Evolutionary conservation across 768 basidiomycete species (phyloP).

Genomic region (Trametopsis cervina): DNA sequence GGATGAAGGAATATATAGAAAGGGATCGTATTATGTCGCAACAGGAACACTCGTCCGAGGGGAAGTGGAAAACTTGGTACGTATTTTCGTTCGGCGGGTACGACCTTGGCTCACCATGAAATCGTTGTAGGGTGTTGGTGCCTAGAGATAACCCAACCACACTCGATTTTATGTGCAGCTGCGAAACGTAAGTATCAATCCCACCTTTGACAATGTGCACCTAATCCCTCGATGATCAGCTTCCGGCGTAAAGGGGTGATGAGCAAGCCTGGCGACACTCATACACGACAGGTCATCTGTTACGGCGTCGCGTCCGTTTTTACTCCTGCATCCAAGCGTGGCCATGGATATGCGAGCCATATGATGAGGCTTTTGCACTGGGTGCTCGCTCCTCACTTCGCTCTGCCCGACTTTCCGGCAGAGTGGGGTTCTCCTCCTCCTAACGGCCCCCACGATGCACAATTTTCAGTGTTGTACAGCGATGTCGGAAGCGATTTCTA

Average conservation of each 20-base stretch:
- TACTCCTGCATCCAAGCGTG: conserved; percentile 41
- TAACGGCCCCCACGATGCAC: conserved; percentile 27
- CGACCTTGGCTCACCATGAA: not conserved
- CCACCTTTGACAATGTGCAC: not conserved
- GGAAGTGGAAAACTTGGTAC: conserved; percentile 46
- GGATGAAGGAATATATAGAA: conserved; percentile 39
- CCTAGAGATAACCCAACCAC: conserved; percentile 42
- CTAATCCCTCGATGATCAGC: conserved; percentile 16
- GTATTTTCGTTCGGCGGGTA: not conserved
- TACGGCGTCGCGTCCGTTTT: conserved; percentile 55
- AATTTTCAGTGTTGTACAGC: conserved; percentile 46
- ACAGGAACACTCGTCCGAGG: conserved; percentile 38
- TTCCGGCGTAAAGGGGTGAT: conserved; percentile 30
- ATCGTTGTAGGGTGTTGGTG: conserved; percentile 45
- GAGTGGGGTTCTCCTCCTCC: conserved; percentile 39
- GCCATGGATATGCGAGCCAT: conserved; percentile 50
- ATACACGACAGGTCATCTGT: conserved; percentile 28
- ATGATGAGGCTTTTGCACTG: conserved; percentile 64
- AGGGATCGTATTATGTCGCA: conserved; percentile 33
- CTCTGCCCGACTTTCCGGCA: conserved; percentile 30
- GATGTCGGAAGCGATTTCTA: conserved; percentile 47
- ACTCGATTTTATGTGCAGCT: conserved; percentile 51
- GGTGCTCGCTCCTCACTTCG: conserved; percentile 33
- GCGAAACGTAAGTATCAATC: conserved; percentile 46
- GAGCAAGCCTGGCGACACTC: conserved; percentile 8